Evolutionary conservation across 257 asterid species (phyloP).

Genomic region (Solanum chilense): DNA sequence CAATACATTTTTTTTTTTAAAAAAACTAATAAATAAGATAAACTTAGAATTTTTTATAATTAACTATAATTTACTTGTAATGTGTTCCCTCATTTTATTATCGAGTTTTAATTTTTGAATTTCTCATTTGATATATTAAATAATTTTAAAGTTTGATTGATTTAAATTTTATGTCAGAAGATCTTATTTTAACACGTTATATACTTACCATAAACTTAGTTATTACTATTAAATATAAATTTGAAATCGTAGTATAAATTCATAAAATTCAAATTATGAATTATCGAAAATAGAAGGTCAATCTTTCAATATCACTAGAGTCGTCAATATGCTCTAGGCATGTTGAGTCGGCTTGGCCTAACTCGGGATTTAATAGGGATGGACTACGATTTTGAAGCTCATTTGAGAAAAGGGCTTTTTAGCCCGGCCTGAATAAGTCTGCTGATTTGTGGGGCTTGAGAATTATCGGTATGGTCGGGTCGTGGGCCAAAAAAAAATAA

Average conservation of each 20-base stretch:
- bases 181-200: not conserved
- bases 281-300: not conserved
- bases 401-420: too few relatives aligned
- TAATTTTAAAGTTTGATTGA: not conserved
- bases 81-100: not conserved
- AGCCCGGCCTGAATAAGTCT: accelerated
- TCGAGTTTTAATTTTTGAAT: not conserved
- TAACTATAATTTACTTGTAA: constrained; percentile 5
- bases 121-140: not conserved
- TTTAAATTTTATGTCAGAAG: not conserved
- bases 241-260: not conserved
- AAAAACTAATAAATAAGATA: too few relatives aligned
- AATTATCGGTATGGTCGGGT: too few relatives aligned
- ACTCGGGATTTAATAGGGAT: too few relatives aligned
- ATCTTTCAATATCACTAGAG: not conserved
- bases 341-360: too few relatives aligned
- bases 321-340: too few relatives aligned
- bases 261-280: not conserved
- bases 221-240: not conserved
- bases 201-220: not conserved
- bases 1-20: not conserved
- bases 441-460: too few relatives aligned
- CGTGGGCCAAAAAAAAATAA: too few relatives aligned
- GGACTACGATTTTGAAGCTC: too few relatives aligned
- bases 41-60: not conserved